Percentiles rank a stretch among this genome's conserved stretches.
These are phyloP conservation scores for Aegilops umbellulata DNA, from an alignment of 176 grass and related monocot species.

Conservation along the genomic window DNA sequence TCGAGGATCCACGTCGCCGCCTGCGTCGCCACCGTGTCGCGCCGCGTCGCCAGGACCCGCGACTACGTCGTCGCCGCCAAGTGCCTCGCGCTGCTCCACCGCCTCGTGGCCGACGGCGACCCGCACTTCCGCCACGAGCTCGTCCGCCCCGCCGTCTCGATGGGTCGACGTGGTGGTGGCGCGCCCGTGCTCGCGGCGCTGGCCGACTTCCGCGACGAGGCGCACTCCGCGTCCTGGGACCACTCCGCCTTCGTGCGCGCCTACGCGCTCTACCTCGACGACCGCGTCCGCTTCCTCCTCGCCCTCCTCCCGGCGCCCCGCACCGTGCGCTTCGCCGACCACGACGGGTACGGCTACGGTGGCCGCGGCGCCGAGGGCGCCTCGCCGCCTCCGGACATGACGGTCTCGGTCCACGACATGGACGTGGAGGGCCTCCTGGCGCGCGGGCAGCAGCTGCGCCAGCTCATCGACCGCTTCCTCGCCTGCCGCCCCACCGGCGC, in stretches of 20 bases:
- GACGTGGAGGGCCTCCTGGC: constrained; percentile 46
- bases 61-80: constrained; percentile 88
- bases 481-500: constrained; percentile 62
- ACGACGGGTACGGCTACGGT: not conserved
- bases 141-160: constrained; percentile 13
- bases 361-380: not conserved
- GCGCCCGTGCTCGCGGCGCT: constrained; percentile 48
- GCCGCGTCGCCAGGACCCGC: constrained; percentile 57
- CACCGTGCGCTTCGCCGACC: constrained; percentile 18
- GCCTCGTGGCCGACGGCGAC: constrained; percentile 52
- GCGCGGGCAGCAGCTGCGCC: constrained; percentile 52
- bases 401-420: constrained; percentile 46
- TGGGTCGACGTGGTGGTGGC: not conserved
- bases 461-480: constrained; percentile 54
- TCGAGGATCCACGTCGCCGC: constrained; percentile 33
- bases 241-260: constrained; percentile 75
- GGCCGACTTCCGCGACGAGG: constrained; percentile 80
- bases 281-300: constrained; percentile 54
- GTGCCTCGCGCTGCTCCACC: constrained; percentile 62
- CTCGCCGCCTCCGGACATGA: not conserved
- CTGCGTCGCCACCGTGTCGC: constrained; percentile 48
- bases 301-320: constrained; percentile 30
- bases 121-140: constrained; percentile 57
- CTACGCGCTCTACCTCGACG: constrained; percentile 72
- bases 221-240: constrained; percentile 75